phyloP scores from a whole-genome alignment of 306 rosid species.

The Sophora flavescens region DNA sequence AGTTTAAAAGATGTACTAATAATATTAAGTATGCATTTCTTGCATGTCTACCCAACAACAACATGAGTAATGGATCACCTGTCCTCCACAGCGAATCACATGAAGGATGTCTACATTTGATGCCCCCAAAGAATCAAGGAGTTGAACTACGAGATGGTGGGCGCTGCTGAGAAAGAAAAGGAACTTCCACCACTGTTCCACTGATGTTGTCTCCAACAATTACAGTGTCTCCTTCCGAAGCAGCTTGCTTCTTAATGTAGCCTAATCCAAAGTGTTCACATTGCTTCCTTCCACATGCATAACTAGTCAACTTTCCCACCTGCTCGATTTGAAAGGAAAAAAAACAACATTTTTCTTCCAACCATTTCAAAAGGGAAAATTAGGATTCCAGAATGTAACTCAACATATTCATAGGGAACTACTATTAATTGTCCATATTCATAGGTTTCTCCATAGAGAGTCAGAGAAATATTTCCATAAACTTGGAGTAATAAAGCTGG shows the following conservation, averaged over 20 bases:
- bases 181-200: conserved; percentile 77
- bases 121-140: conserved; percentile 46
- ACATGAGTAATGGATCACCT: conserved; percentile 5
- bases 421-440: conserved; percentile 18
- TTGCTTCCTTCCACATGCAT: conserved; percentile 73
- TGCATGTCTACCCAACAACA: conserved; percentile 2
- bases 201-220: conserved; percentile 65
- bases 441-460: conserved; percentile 1
- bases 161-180: conserved; percentile 75
- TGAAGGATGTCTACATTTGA: conserved; percentile 9
- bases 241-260: conserved; percentile 82
- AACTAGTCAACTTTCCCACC: conserved; percentile 95
- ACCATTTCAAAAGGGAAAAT: conserved; percentile 7
- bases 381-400: conserved; percentile 11
- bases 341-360: conserved; percentile 37
- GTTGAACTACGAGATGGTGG: conserved; percentile 57
- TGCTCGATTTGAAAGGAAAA: conserved; percentile 50
- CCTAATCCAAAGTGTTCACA: conserved; percentile 80
- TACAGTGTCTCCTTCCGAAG: conserved; percentile 69
- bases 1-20: too few relatives aligned
- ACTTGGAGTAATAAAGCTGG: too few relatives aligned
- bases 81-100: conserved; percentile 11
- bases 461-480: too few relatives aligned
- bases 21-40: neutral
- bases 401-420: conserved; percentile 28